These are phyloP conservation scores for Xenoacremonium recifei DNA, from an alignment of 2,329 filamentous ascomycete genomes.

Conservation along the genomic window DNA sequence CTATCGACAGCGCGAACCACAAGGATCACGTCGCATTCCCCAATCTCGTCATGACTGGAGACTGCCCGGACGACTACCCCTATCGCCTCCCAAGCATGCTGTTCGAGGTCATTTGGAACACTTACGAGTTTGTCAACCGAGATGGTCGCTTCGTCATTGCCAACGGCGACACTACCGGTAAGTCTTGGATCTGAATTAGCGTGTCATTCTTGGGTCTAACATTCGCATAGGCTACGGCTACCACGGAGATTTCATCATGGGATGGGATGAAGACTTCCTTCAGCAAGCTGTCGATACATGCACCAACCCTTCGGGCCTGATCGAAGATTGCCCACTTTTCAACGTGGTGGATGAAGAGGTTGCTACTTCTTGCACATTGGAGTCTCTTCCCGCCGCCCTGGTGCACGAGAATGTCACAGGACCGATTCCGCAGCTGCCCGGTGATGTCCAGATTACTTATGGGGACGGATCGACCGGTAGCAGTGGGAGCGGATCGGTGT, in stretches of 20 bases:
- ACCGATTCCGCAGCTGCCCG: conserved; percentile 61
- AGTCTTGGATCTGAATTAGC: no score
- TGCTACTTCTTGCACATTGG: conserved; percentile 59
- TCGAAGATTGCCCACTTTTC: conserved; percentile 76
- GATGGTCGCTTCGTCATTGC: conserved; percentile 71
- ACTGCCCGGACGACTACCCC: conserved; percentile 68
- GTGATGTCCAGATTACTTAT: conserved; percentile 50
- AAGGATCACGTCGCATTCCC: conserved; percentile 75
- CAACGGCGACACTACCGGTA: conserved; percentile 75
- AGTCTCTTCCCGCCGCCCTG: conserved; percentile 51
- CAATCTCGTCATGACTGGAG: conserved; percentile 70
- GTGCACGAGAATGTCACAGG: conserved; percentile 58
- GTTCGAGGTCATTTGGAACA: conserved; percentile 84
- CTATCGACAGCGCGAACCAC: conserved; percentile 54
- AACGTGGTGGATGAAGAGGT: conserved; percentile 62
- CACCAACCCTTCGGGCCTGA: conserved; percentile 66
- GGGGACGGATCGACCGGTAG: conserved; percentile 21
- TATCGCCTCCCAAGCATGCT: conserved; percentile 72
- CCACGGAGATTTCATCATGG: conserved; percentile 77
- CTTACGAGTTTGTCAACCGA: conserved; percentile 59
- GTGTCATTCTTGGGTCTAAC: conserved; percentile 1
- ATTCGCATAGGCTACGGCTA: conserved; percentile 62
- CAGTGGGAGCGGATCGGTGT: conserved; percentile 7
- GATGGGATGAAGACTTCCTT: conserved; percentile 70
- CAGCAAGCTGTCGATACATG: conserved; percentile 72